These are phyloP conservation scores for Fonsecaea erecta DNA, from an alignment of 2,329 filamentous ascomycete genomes.

Conservation along the genomic window DNA sequence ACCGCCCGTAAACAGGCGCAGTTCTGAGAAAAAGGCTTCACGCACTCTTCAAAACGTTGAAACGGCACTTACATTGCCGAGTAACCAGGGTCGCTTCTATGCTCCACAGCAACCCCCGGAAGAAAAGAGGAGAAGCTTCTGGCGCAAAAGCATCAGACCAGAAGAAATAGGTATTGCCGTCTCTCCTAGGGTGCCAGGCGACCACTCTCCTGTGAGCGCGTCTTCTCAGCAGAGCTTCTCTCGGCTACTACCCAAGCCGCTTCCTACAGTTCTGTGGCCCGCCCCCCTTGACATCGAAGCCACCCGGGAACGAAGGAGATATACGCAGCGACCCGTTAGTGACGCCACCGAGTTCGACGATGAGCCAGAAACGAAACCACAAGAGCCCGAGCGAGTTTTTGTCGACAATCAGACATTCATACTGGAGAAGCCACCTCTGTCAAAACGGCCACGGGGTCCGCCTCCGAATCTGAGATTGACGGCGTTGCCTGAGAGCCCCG, in stretches of 20 bases:
- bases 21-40: constrained; percentile 22
- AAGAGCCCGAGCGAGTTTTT: constrained; percentile 21
- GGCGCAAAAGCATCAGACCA: constrained; percentile 38
- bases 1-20: constrained; percentile 32
- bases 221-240: constrained; percentile 47
- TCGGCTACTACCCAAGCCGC: constrained; percentile 45
- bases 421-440: constrained; percentile 22
- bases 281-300: constrained; percentile 41
- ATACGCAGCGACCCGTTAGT: constrained; percentile 37
- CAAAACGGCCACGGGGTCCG: constrained; percentile 19
- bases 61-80: constrained; percentile 10
- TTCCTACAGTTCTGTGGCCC: constrained; percentile 44
- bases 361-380: constrained; percentile 35
- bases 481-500: constrained; percentile 25
- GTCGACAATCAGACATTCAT: constrained; percentile 33
- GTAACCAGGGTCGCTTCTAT: constrained; percentile 32
- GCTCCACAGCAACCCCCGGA: constrained; percentile 23
- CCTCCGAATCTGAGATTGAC: constrained; percentile 22
- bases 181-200: constrained; percentile 39
- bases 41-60: constrained; percentile 25
- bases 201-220: constrained; percentile 41
- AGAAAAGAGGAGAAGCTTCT: constrained; percentile 39
- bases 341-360: constrained; percentile 47
- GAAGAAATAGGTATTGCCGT: constrained; percentile 42
- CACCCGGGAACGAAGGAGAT: constrained; percentile 22